Base-by-base conservation (phyloP, 495 filamentous ascomycete species). In the Letharia columbiana region DNA sequence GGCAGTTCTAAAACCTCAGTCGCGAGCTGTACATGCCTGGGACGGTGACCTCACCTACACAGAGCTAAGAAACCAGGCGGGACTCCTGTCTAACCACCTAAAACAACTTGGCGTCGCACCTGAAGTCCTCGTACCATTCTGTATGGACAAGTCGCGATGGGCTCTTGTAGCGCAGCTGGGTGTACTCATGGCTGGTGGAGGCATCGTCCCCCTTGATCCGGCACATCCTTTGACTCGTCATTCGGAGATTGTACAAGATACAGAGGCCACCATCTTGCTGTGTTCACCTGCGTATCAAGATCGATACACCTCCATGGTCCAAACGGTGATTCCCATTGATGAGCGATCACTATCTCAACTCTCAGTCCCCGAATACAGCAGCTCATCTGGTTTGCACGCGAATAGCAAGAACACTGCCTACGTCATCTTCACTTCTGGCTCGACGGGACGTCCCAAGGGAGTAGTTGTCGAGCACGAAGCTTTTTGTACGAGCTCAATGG, bases 341-440 rank as follows among this genome's bases (percentile, higher is more conserved):
- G 65, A 62, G 61, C 7, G 0, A 52, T 62, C 61, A 6, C 44
- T 71, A 65, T 76, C 77, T 0, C 78, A 78, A 45, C 40, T 60
- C 1, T 28, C 47, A 13, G 18, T 20, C 17, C n/a, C 23, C 31
- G 59, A 54, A 23, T 0, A 41, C 39, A 47, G 50, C 28, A 35
- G 39, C 13, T 31, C 65, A 33, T 15, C 44, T 47, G 37, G 17
- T 76, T 74, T 56, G 6, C 23, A 52, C 8, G 66, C 63, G 17
- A 45, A 62, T 15, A 64, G 71, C 39, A 71, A 69, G 1, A 81
- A 89, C 68, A 71, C 90, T 8, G 92, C 91, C n/a, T 96, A 96
- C 75, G 84, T 96, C 56, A 90, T 96, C 86, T 96, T 95, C 70
- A 82, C 80, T 1, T 82, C 80, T 40, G 87, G 87, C 0, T 82